phyloP scores from a whole-genome alignment of 2,329 filamentous ascomycete species.

The Clarireedia homoeocarpa region DNA sequence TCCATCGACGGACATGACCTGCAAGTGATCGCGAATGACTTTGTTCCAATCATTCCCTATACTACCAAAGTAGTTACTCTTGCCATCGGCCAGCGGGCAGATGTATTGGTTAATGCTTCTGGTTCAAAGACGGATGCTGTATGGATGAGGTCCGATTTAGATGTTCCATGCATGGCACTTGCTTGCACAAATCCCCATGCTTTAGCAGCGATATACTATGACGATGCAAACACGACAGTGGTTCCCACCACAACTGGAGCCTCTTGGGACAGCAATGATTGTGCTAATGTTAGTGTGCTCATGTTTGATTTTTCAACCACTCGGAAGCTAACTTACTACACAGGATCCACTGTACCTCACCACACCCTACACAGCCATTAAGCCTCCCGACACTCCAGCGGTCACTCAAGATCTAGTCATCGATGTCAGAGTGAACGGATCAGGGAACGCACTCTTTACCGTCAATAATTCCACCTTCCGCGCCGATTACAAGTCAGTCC shows the following conservation, averaged over 20 bases:
- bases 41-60: conserved; percentile 50
- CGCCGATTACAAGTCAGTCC: conserved; percentile 6
- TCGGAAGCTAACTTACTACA: background rate
- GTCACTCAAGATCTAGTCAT: conserved; percentile 8
- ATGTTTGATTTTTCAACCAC: background rate
- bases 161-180: conserved; percentile 36
- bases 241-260: conserved; percentile 5
- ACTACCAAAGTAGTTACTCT: conserved; percentile 38
- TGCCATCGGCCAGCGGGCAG: conserved; percentile 41
- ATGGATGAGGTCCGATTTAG: conserved; percentile 51
- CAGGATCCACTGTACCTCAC: conserved; percentile 6
- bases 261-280: conserved; percentile 7
- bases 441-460: background rate
- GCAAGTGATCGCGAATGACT: conserved; percentile 47
- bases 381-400: conserved; percentile 2
- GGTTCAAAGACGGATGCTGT: conserved; percentile 40
- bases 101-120: conserved; percentile 40
- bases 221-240: background rate
- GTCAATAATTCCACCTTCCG: conserved; percentile 6
- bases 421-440: background rate
- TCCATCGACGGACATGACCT: conserved; percentile 48
- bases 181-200: conserved; percentile 39
- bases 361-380: background rate
- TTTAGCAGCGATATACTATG: conserved; percentile 42
- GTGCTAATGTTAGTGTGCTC: conserved; percentile 3